These are phyloP conservation scores for Arctium minus DNA, from an alignment of 129 eudicot species.

Conservation along the genomic window DNA sequence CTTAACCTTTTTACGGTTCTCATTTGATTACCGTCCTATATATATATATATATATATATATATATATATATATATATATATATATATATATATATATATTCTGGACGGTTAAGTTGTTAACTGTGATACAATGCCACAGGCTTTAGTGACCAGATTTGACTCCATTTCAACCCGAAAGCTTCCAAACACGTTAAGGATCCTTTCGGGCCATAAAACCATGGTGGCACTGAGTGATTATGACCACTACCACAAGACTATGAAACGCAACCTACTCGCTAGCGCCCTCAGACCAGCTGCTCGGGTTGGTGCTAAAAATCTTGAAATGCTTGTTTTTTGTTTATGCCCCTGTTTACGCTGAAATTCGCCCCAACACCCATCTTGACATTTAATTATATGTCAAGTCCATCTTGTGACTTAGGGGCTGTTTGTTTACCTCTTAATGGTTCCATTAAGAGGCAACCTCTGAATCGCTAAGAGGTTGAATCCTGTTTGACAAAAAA, in stretches of 20 bases:
- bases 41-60: no score
- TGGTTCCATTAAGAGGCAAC: no score
- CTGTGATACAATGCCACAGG: conserved; percentile 30
- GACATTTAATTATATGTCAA: no score
- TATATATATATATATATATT: not conserved
- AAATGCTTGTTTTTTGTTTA: not conserved
- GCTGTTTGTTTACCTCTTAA: no score
- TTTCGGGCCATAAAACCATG: conserved; percentile 56
- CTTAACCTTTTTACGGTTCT: no score
- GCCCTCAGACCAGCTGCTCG: conserved; percentile 65
- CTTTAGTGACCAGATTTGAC: conserved; percentile 58
- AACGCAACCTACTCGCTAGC: conserved; percentile 38
- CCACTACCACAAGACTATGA: conserved; percentile 48
- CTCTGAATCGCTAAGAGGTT: no score
- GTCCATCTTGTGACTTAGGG: no score
- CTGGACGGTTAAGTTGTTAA: not conserved
- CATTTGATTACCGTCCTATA: no score
- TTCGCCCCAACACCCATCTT: no score
- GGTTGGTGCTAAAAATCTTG: conserved; percentile 23
- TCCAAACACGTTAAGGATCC: conserved; percentile 52
- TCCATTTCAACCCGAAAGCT: conserved; percentile 72
- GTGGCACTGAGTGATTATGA: conserved; percentile 71
- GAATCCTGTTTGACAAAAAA: no score
- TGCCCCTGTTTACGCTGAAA: not conserved
- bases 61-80: not conserved